These are phyloP conservation scores for Xylariales sp. DNA, from an alignment of 2,329 filamentous ascomycete species.

Conservation along the genomic window DNA sequence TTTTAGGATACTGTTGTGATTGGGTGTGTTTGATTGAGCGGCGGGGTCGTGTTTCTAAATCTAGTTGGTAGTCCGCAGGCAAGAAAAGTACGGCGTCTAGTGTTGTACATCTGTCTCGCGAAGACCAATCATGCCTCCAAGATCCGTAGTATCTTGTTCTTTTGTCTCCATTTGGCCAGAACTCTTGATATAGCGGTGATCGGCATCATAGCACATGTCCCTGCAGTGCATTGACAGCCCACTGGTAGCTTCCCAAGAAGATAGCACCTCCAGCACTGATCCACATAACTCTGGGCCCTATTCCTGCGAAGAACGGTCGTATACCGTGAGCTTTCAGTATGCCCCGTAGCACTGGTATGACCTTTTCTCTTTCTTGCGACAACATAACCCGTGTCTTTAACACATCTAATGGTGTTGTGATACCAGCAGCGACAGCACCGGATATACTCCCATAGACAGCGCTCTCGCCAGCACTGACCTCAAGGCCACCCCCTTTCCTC, in stretches of 20 bases:
- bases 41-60: too few species aligned
- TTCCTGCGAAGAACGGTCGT: constrained; percentile 67
- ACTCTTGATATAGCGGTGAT: too few species aligned
- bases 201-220: constrained; percentile 15
- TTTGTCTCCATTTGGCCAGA: too few species aligned
- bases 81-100: too few species aligned
- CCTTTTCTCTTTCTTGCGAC: constrained; percentile 60
- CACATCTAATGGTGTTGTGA: constrained; percentile 93
- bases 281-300: constrained; percentile 84
- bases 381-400: constrained; percentile 97
- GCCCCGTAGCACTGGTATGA: constrained; percentile 53
- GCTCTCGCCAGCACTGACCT: constrained; percentile 70
- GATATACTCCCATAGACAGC: constrained; percentile 79
- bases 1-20: too few species aligned
- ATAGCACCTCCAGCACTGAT: constrained; percentile 93
- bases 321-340: constrained; percentile 63
- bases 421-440: constrained; percentile 77
- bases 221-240: constrained; percentile 70
- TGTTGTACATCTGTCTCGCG: too few species aligned
- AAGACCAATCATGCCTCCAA: too few species aligned
- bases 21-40: too few species aligned
- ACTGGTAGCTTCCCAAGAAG: constrained; percentile 91
- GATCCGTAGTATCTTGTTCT: too few species aligned
- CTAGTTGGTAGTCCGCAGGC: too few species aligned
- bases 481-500: constrained; percentile 28